These are phyloP conservation scores for Apocynum venetum DNA, from an alignment of 257 asterid species.

Conservation along the genomic window DNA sequence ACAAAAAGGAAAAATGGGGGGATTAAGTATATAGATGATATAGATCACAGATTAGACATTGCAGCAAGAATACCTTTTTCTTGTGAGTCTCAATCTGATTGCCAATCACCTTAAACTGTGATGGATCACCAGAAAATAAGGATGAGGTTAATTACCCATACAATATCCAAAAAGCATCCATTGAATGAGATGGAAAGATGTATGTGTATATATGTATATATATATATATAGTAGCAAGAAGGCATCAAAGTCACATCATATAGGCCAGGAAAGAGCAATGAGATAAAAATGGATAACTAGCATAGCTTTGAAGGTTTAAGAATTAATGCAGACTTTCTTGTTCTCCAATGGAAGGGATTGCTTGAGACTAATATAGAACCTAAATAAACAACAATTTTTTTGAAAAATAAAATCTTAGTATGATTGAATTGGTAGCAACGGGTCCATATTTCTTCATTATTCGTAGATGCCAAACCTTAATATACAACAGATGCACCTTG, in stretches of 20 bases:
- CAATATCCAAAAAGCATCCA: background rate
- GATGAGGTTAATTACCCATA: background rate
- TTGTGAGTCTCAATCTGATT: slow-evolving; percentile 60
- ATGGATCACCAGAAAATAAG: background rate
- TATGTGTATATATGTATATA: too few species aligned
- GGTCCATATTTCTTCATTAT: background rate
- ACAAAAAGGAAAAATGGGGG: background rate
- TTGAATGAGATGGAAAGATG: background rate
- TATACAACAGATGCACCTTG: background rate
- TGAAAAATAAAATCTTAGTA: background rate
- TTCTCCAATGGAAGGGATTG: background rate
- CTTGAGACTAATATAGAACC: background rate
- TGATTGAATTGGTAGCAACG: background rate
- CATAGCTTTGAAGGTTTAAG: background rate
- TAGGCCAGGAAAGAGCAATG: background rate
- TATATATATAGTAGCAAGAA: background rate
- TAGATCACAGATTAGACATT: background rate
- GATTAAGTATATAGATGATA: too few species aligned
- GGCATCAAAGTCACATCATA: background rate
- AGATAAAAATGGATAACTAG: background rate
- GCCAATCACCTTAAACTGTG: slow-evolving; percentile 59
- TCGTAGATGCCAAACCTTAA: background rate
- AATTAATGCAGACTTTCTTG: background rate
- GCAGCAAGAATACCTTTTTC: slow-evolving; percentile 56
- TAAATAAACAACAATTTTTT: background rate